phyloP scores from a whole-genome alignment of 129 eudicot species.

The Flaveria linearis region DNA sequence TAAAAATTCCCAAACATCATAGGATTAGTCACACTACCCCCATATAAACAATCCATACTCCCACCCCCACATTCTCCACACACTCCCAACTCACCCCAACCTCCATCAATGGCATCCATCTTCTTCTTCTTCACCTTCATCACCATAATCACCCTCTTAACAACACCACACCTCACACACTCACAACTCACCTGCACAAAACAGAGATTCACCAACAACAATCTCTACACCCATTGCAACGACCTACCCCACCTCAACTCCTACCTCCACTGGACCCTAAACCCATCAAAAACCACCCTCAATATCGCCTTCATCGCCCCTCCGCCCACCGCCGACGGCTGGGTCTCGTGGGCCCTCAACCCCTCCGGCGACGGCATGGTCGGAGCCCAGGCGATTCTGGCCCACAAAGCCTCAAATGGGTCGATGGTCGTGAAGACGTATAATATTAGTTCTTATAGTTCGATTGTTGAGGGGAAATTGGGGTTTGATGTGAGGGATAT shows the following conservation, averaged over 20 bases:
- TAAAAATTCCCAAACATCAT: not conserved
- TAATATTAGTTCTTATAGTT: constrained; percentile 49
- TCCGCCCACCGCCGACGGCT: constrained; percentile 56
- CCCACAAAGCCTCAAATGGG: constrained; percentile 53
- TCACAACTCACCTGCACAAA: constrained; percentile 53
- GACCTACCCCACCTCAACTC: constrained; percentile 58
- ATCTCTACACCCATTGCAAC: constrained; percentile 57
- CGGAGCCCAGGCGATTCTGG: constrained; percentile 76
- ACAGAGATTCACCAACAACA: constrained; percentile 59
- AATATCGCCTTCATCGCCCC: constrained; percentile 66
- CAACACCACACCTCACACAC: constrained; percentile 25
- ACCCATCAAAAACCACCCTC: constrained; percentile 46
- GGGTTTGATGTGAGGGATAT: constrained; percentile 48
- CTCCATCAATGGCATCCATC: constrained; percentile 46
- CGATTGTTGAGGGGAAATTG: constrained; percentile 45
- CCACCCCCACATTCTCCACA: constrained; percentile 6
- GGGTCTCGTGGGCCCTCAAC: constrained; percentile 91
- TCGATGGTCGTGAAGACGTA: constrained; percentile 64
- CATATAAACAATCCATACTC: not conserved
- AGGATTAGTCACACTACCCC: not conserved
- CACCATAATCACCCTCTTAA: constrained; percentile 24
- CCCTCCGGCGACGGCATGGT: constrained; percentile 79
- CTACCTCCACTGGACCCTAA: constrained; percentile 65
- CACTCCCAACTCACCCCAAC: not conserved
- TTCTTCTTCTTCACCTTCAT: constrained; percentile 9